Evolutionary conservation across 192 early-diverging fungal genomes (phyloP).

Genomic region (Podila epigama): DNA sequence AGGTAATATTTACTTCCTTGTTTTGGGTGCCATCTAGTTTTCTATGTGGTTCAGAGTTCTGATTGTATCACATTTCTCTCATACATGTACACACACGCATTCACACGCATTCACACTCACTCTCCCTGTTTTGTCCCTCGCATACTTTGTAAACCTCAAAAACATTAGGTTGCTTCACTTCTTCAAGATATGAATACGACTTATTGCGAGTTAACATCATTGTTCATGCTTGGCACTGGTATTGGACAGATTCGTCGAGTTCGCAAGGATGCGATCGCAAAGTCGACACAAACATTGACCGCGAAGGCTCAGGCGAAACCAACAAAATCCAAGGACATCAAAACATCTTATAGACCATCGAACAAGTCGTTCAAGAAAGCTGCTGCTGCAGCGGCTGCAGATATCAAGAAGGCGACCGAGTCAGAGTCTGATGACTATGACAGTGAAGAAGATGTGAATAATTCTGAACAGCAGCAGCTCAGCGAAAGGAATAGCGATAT

Average conservation of each 20-base stretch:
- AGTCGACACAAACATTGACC: not conserved
- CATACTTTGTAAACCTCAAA: not conserved
- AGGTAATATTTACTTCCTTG: too few species aligned
- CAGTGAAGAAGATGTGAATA: conserved; percentile 19
- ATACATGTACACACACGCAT: too few species aligned
- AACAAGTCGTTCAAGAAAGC: conserved; percentile 30
- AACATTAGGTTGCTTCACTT: conserved; percentile 61
- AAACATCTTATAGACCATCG: conserved; percentile 18
- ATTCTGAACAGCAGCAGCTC: not conserved
- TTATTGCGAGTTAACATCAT: conserved; percentile 69
- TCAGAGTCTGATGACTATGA: conserved; percentile 29
- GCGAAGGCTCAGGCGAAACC: conserved; percentile 2
- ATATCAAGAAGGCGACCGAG: not conserved
- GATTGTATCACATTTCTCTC: too few species aligned
- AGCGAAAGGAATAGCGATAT: conserved; percentile 5
- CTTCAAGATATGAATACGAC: conserved; percentile 76
- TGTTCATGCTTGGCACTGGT: conserved; percentile 58
- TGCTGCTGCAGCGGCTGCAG: not conserved
- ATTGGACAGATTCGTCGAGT: conserved; percentile 29
- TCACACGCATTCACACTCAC: not conserved
- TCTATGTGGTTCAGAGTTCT: too few species aligned
- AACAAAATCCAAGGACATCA: not conserved
- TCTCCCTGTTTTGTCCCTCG: conserved; percentile 2
- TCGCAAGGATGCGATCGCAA: conserved; percentile 13
- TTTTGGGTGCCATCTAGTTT: too few species aligned